phyloP scores from a whole-genome alignment of 129 eudicot genomes.

The Centrapalus pauciflorus region DNA sequence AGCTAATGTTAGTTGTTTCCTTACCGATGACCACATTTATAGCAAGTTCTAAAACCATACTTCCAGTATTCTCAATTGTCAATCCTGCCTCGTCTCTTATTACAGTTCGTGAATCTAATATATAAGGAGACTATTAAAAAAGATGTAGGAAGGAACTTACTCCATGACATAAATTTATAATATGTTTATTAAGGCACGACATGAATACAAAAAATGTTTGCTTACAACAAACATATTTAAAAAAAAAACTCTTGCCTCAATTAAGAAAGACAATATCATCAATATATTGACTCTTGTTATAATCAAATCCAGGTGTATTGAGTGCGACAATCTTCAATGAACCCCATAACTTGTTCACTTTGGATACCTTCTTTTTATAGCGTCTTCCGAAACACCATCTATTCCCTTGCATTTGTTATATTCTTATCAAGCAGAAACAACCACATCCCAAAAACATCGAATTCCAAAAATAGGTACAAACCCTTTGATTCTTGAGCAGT shows the following conservation, averaged over 20 bases:
- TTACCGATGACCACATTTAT: constrained; percentile 65
- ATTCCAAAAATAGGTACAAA: constrained; percentile 1
- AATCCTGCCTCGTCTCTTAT: constrained; percentile 77
- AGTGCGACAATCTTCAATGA: constrained; percentile 41
- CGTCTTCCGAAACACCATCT: constrained; percentile 67
- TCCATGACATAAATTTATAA: background rate
- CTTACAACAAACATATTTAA: background rate
- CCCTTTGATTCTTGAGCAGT: background rate
- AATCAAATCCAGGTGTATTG: constrained; percentile 80
- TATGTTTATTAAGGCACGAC: background rate
- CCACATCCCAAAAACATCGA: constrained; percentile 23
- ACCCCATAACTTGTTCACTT: constrained; percentile 71
- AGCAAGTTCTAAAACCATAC: constrained; percentile 69
- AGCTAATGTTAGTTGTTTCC: constrained; percentile 59
- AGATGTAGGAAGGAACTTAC: background rate
- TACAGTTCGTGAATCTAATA: constrained; percentile 46
- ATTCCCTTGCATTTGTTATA: constrained; percentile 74
- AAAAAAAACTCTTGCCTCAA: constrained; percentile 30
- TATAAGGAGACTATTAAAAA: background rate
- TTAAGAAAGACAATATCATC: constrained; percentile 74
- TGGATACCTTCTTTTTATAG: constrained; percentile 56
- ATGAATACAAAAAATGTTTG: background rate
- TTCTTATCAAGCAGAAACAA: constrained; percentile 63
- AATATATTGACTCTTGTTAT: constrained; percentile 50
- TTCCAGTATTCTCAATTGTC: constrained; percentile 50